Conservation (phyloP, 352 stramenopile genomes). For the Phytophthora sojae region DNA sequence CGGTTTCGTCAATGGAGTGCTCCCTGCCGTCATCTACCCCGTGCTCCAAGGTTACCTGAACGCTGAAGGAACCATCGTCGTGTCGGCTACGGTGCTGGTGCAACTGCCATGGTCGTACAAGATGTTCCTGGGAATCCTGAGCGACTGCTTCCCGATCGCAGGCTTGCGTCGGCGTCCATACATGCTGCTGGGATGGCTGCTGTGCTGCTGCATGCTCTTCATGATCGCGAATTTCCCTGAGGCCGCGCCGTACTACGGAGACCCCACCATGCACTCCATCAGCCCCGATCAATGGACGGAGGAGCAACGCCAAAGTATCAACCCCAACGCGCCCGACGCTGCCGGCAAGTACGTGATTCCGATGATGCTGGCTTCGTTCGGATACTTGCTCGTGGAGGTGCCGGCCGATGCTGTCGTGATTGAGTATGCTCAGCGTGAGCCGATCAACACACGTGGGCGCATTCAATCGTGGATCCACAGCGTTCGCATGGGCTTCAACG, state of each 20-base stretch:
- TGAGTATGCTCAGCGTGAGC: constrained; percentile 62
- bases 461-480: constrained; percentile 63
- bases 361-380: constrained; percentile 73
- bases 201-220: constrained; percentile 56
- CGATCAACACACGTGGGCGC: constrained; percentile 49
- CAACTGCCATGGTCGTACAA: constrained; percentile 63
- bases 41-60: constrained; percentile 57
- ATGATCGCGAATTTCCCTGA: constrained; percentile 51
- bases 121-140: constrained; percentile 58
- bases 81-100: constrained; percentile 53
- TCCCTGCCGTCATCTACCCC: constrained; percentile 56
- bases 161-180: constrained; percentile 60
- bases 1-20: constrained; percentile 48
- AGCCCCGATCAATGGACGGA: constrained; percentile 35
- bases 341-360: constrained; percentile 58
- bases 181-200: constrained; percentile 58
- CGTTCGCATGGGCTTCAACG: constrained; percentile 51
- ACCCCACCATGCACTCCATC: constrained; percentile 36
- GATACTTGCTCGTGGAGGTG: constrained; percentile 62
- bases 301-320: constrained; percentile 40
- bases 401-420: constrained; percentile 66
- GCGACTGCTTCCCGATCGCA: constrained; percentile 59
- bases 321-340: constrained; percentile 40
- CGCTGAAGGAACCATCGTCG: constrained; percentile 54
- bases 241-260: constrained; percentile 54